Evolutionary conservation across 1,284 basidiomycete genomes (phyloP).

Genomic region (Cryptococcus jaspeensis): DNA sequence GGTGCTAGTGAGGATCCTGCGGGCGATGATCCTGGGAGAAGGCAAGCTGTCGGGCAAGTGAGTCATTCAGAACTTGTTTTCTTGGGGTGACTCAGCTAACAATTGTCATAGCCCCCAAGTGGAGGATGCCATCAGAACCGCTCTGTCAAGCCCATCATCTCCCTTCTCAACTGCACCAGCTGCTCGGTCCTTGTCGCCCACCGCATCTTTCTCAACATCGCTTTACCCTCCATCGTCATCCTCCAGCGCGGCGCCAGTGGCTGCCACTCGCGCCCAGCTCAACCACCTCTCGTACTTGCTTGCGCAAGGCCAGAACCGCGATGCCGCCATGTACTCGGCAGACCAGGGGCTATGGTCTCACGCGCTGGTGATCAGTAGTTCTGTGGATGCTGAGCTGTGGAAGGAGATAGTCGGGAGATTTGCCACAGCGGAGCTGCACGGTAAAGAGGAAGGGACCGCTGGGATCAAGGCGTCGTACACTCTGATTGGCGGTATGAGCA

Average conservation of each 20-base stretch:
- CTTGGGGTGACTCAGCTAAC: neutral
- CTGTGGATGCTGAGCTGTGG: slow-evolving; percentile 90
- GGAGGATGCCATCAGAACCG: slow-evolving; percentile 64
- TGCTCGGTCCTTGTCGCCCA: slow-evolving; percentile 11
- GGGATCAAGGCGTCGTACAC: slow-evolving; percentile 75
- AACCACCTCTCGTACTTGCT: slow-evolving; percentile 76
- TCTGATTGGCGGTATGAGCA: slow-evolving; percentile 70
- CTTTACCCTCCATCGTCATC: slow-evolving; percentile 12
- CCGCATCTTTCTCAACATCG: slow-evolving; percentile 24
- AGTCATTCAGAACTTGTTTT: slow-evolving; percentile 25
- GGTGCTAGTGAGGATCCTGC: slow-evolving; percentile 70
- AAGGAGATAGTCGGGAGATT: slow-evolving; percentile 87
- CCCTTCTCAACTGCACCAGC: slow-evolving; percentile 5
- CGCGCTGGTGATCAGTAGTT: slow-evolving; percentile 90
- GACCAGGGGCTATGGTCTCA: slow-evolving; percentile 92
- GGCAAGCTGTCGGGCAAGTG: slow-evolving; percentile 80
- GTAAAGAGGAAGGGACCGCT: slow-evolving; percentile 21
- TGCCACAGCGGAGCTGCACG: slow-evolving; percentile 71
- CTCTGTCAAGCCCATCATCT: slow-evolving; percentile 59
- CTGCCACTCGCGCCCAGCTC: slow-evolving; percentile 59
- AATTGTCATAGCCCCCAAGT: slow-evolving; percentile 60
- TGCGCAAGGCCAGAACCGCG: slow-evolving; percentile 75
- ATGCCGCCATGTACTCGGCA: slow-evolving; percentile 84
- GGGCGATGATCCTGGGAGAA: slow-evolving; percentile 79
- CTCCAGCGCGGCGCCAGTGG: slow-evolving; percentile 23